Evolutionary conservation across 2,329 filamentous ascomycete species (phyloP), one percentile per base, ranked within the genome.

Genomic region (Monilinia aucupariae): DNA sequence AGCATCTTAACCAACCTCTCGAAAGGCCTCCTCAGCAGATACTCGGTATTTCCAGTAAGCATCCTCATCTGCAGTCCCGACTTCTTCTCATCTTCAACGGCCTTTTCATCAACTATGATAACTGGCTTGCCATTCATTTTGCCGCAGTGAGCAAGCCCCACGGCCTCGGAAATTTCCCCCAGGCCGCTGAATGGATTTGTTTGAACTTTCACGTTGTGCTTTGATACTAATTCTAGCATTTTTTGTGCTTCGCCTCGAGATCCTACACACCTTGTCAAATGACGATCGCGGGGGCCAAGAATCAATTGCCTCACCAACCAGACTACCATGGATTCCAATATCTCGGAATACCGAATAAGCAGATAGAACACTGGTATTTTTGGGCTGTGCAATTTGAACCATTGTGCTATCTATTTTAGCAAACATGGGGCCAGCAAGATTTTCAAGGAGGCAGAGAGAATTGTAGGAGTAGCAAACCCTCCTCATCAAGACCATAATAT

Each of bases 321-420:
- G 68, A 47, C 75, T 78, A 4, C 82, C 81, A 25, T 77, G 76
- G 27, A 85, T 73, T 50, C 75, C 72, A 30, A 85, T 79, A 68
- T 84, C 82, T 8, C 82, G 74, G 69, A 84, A 82, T 45, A 85
- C 75, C 8, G 84, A 68, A 68, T 85, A 80, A 1, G 69, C 69
- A 63, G 76, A 79, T 48, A 75, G 75, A 4, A 77, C 70, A 27
- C 65, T 71, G 7, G 78, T 73, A 10, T 75, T 73, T 1, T 68
- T 71, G 25, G 74, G 75, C 72, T 85, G 83, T n/a, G 82, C 83
- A 54, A 86, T 79, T 71, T 86, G 82, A 2, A 86, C 75, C 69
- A 85, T 75, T 0, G 75, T 78, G 2, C 82, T 83, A 69, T 61
- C 59, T 61, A 43, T 61, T 61, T 61, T 32, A 25, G 30, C 30